Conservation (phyloP, 768 basidiomycete species). For the Pleurotus ostreatus region DNA sequence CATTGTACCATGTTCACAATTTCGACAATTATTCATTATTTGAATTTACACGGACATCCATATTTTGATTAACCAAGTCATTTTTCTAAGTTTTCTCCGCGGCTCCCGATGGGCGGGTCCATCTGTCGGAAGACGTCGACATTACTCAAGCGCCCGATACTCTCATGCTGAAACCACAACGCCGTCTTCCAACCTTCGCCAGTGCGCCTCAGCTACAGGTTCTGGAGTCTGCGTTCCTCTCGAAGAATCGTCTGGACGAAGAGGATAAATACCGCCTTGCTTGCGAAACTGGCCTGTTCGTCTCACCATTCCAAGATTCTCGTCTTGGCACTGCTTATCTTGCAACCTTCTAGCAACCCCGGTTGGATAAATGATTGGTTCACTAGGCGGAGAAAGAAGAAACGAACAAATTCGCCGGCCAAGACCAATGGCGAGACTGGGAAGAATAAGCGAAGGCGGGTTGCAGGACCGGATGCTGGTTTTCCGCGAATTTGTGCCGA, state of each 20-base stretch:
- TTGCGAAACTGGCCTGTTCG: neutral
- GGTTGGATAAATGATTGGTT: constrained; percentile 2
- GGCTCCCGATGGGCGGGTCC: neutral
- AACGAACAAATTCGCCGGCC: neutral
- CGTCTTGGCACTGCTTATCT: neutral
- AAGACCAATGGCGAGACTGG: neutral
- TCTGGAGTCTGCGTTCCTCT: neutral
- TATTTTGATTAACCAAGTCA: neutral
- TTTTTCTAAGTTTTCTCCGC: neutral
- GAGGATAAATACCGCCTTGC: neutral
- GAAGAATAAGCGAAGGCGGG: neutral
- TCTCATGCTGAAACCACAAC: neutral
- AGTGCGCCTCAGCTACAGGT: neutral
- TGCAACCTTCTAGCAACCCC: neutral
- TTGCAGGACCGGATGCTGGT: neutral
- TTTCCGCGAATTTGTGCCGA: neutral
- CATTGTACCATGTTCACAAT: no score
- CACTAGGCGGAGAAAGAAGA: neutral
- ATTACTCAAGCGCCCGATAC: no score
- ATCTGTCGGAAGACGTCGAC: no score
- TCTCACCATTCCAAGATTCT: neutral
- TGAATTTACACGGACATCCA: no score
- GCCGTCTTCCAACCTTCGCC: neutral
- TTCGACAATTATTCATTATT: no score
- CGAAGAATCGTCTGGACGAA: neutral